Conservation (phyloP, 352 stramenopile species). For the Pythium angustatum region DNA sequence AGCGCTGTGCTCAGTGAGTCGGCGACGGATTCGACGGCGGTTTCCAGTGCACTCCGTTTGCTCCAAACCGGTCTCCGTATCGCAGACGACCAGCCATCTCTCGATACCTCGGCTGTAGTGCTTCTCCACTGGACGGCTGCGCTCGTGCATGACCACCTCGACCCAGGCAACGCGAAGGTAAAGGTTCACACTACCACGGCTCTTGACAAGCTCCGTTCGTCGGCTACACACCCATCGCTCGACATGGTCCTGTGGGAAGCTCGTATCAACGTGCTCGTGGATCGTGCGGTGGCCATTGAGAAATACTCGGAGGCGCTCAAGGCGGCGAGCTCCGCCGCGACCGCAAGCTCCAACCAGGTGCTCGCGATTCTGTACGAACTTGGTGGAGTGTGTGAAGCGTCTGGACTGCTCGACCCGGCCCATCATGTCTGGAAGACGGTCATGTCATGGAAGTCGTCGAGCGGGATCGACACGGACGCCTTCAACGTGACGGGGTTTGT, state of each 20-base stretch:
- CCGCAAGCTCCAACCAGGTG: slow-evolving; percentile 21
- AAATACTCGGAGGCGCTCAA: slow-evolving; percentile 38
- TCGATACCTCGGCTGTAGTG: slow-evolving; percentile 23
- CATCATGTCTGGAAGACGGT: slow-evolving; percentile 72
- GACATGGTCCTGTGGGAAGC: slow-evolving; percentile 41
- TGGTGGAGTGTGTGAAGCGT: slow-evolving; percentile 54
- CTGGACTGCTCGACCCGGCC: slow-evolving; percentile 43
- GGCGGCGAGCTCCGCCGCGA: neutral
- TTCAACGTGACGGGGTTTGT: slow-evolving; percentile 41
- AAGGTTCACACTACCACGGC: slow-evolving; percentile 24
- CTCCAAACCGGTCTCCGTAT: slow-evolving; percentile 44
- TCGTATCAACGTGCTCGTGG: slow-evolving; percentile 42
- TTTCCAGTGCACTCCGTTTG: slow-evolving; percentile 27
- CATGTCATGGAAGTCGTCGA: slow-evolving; percentile 22
- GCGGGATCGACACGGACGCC: neutral
- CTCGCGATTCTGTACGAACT: slow-evolving; percentile 61
- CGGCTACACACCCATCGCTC: neutral
- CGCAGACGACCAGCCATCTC: slow-evolving; percentile 1
- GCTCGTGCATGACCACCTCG: slow-evolving; percentile 24
- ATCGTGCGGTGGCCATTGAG: slow-evolving; percentile 25
- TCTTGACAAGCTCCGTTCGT: slow-evolving; percentile 29
- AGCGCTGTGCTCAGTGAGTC: slow-evolving; percentile 16
- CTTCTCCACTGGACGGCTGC: slow-evolving; percentile 53
- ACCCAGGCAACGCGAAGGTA: slow-evolving; percentile 10
- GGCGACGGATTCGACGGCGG: neutral